Evolutionary conservation across 345 rosid genomes (phyloP), one percentile per base, ranked within the genome.

Genomic region (Microthlaspi erraticum): DNA sequence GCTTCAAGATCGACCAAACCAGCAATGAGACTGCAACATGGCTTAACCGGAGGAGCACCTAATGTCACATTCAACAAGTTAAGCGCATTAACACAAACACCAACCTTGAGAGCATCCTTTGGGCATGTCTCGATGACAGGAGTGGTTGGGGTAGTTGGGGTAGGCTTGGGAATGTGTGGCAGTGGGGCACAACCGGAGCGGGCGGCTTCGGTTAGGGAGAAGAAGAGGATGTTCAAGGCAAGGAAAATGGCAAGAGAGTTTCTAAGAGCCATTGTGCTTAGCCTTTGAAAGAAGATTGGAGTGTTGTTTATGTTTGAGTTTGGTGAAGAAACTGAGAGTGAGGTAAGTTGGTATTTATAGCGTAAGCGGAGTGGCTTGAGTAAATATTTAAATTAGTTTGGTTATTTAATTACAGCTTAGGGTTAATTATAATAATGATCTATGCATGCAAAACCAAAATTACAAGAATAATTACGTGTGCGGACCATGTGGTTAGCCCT

Each of bases 1-100:
- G 82, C 86, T 57, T 86, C 88, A 41, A 84, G 74, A 45, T 75
- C 90, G 1, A 16, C 80, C 51, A 86, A 78, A 14, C 80, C 82
- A 5, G 62, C 23, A 20, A 86, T 57, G 32, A 81, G 77, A 23
- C 81, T 11, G 26, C 88, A 86, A 61, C 88, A 82, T 0, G 81
- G 73, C 23, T 48, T 19, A 34, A 68, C 78, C 2, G 88, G 85
- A 16, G 88, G 85, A 7, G 29, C 19, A 37, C 80, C 85, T 42
- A 79, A 11, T 12, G 75, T 74, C n/a, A 74, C 29, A 59, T 82
- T 82, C 18, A 82, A 50, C 48, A 82, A 55, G 51, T 66, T 68
- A 33, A 84, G 77, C 13, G 80, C 73, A 1, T 78, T 7, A 13
- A 75, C 83, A 37, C 85, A 79, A 7, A 84, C 72, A 14, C 85